Evolutionary conservation across 768 basidiomycete genomes (phyloP), one percentile per base, ranked within the genome.

Genomic region (Lactarius sanguifluus): DNA sequence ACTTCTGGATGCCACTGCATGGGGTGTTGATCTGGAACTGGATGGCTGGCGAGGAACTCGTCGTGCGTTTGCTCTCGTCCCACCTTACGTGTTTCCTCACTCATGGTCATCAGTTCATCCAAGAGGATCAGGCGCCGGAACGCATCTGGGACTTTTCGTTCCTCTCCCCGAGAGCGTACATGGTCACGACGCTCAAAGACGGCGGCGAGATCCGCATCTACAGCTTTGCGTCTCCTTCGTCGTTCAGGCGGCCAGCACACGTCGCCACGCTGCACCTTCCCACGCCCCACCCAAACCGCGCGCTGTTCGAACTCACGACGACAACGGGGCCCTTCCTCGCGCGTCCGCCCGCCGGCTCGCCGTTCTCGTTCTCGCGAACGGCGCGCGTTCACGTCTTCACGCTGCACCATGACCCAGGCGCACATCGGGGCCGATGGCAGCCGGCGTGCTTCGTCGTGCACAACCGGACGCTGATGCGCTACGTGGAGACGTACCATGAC

Each of bases 11-110:
- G 28, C 73, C 38, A 71, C 72, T n/a, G 72, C 77, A 69, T 2
- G 75, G 77, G 1, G 70, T 83, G 5, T 40, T 82, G 25, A 73
- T 82, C 7, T 86, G 84, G 83, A 81, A 85, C 61, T 87, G 86
- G 86, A 78, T 73, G 64, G 79, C 76, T 0, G 83, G 81, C 0
- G 67, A 71, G 13, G 13, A 75, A 12, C 68, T 84, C 50, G 76
- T 81, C 57, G 85, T 85, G 69, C 47, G 82, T 77, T 15, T 32
- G 32, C 32, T 32, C 10, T 40, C 15, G 10, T n/a, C 8, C 4
- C 45, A n/a, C 16, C 43, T 16, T 45, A 8, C 18, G 4, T 45
- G 43, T 47, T 12, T 9, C 43, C 18, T 20, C 43, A 20, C 36
- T 43, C 9, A 32, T 25, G 41, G 13, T 54, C 34, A 59, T 13